Evolutionary conservation across 306 rosid species (phyloP).

Genomic region (Phaseolus lunatus): DNA sequence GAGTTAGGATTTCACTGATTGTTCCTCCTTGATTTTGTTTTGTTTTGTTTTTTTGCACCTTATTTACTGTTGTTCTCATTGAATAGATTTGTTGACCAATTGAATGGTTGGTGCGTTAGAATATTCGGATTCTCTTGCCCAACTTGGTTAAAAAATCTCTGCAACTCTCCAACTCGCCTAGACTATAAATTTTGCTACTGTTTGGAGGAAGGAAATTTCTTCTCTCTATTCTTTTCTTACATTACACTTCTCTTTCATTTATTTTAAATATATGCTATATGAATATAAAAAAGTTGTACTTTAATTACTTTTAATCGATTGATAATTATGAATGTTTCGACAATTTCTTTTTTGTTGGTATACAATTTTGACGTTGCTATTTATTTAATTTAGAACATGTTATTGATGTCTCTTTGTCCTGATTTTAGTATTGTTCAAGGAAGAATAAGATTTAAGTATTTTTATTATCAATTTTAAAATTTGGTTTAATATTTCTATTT

Average conservation of each 20-base stretch:
- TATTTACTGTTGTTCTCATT: background rate
- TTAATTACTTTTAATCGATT: background rate
- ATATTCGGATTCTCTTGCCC: constrained; percentile 7
- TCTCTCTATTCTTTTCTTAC: background rate
- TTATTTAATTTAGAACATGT: background rate
- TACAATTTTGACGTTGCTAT: background rate
- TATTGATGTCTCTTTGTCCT: background rate
- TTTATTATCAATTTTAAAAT: background rate
- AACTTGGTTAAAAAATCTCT: constrained; percentile 5
- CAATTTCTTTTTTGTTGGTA: background rate
- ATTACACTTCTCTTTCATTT: background rate
- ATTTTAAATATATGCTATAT: background rate
- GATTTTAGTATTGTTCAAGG: background rate
- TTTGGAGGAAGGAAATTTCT: background rate
- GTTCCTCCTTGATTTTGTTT: background rate
- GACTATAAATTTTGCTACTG: background rate
- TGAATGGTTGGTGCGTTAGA: background rate
- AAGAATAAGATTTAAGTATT: too few species aligned
- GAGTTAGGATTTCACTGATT: background rate
- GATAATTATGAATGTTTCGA: background rate
- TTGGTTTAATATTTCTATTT: background rate
- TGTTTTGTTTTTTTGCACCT: background rate
- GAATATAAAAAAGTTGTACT: background rate
- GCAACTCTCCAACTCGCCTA: background rate
- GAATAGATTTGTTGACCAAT: constrained; percentile 25